A percentile compares a stretch with the other conserved stretches of the same genome.
Conservation (phyloP, 139 green algal species). For the Tetradesmus lagerheimii region DNA sequence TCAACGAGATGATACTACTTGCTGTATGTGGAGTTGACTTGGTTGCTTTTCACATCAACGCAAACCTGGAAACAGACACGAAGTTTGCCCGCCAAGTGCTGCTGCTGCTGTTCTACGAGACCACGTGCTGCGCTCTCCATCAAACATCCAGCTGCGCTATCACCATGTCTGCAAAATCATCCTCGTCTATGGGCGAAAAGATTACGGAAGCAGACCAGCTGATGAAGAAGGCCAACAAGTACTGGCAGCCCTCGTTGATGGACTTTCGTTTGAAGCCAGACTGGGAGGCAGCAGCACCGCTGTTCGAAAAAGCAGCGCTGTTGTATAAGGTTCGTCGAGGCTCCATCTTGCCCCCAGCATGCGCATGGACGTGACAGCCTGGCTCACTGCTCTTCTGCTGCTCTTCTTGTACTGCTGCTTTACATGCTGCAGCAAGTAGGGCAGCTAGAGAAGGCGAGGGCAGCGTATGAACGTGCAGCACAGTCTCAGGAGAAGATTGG, state of each 20-base stretch:
- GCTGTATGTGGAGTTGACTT: no score
- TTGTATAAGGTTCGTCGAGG: conserved; percentile 73
- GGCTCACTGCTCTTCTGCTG: background rate
- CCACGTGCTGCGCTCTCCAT: background rate
- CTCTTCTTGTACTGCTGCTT: background rate
- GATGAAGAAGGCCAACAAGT: conserved; percentile 49
- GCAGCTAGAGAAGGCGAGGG: conserved; percentile 62
- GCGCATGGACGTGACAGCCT: background rate
- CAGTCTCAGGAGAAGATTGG: conserved; percentile 75
- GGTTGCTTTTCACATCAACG: no score
- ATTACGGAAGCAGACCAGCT: conserved; percentile 24
- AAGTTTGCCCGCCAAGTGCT: background rate
- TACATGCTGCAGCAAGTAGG: conserved; percentile 67
- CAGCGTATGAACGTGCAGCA: conserved; percentile 78
- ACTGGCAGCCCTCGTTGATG: conserved; percentile 69
- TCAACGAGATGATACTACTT: no score
- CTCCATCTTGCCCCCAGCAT: background rate
- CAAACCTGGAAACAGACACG: background rate
- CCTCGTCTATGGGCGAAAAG: conserved; percentile 37
- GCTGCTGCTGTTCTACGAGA: background rate
- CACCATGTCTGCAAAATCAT: background rate
- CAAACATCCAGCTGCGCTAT: background rate
- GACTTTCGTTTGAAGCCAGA: conserved; percentile 70
- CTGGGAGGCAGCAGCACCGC: conserved; percentile 54
- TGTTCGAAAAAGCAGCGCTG: conserved; percentile 78